Base-by-base conservation (phyloP, 768 basidiomycete species). In the Rossbeevera mucosa region DNA sequence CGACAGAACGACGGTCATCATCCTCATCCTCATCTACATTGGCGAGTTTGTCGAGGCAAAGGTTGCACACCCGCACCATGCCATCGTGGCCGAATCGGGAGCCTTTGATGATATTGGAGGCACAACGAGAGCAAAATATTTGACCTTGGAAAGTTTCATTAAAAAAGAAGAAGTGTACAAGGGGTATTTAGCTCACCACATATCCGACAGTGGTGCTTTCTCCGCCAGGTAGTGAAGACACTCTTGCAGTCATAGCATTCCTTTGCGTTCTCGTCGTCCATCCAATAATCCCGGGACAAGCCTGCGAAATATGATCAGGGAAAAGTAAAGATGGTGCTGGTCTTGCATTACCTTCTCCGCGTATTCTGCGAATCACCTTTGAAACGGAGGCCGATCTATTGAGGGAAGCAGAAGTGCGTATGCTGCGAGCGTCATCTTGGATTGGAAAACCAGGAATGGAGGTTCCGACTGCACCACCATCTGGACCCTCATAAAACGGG, bases 131-230 rank as follows among this genome's bases (percentile, higher is more conserved):
- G 69, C 96, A 99, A 66, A 97, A 99, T 66, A 99, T 94, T 69
- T 96, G 94, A 28, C 94, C 94, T 88, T 88, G 55, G 38, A 44
- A 54, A 26, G n/a, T 41, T 18, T 18, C 9, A n/a, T 18, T 18
- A 38, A 38, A 44, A 47, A 29, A 40, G 31, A 20, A 6, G 3
- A 29, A 38, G 9, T 28, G 21, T 25, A 18, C 4, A 25, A 52
- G 31, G 14, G 28, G 25, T 16, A 41, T 31, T 43, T 18, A 11
- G 16, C 79, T 51, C 64, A 88, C 93, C 93, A 64, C 96, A 98
- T 68, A 98, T 93, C 12, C 96, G 83, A 71, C 96, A 99, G 66
- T 99, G 96, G 62, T 99, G 96, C 68, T 94, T 96, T 57, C 96
- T 75, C 48, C 94, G 74, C 91, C 92, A 97, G 2, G 94, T 81